Conservation (phyloP, 176 grass and related monocot genomes). For the Sorghum bicolor region DNA sequence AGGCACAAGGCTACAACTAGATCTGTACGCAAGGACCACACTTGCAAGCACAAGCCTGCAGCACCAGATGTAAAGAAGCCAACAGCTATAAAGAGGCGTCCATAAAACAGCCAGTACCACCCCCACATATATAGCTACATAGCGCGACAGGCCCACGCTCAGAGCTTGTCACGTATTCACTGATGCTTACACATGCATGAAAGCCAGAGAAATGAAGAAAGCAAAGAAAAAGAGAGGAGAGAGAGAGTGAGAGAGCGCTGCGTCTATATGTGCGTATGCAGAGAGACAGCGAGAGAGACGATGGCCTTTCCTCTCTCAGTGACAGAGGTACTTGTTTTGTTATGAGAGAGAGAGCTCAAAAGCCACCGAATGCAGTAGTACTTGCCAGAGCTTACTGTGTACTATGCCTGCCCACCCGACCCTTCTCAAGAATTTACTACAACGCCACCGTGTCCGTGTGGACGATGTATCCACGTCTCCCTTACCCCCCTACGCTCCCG, state of each 20-base stretch:
- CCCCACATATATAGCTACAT: conserved; percentile 67
- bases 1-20: conserved; percentile 47
- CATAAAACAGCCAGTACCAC: conserved; percentile 59
- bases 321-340: conserved; percentile 84
- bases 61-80: conserved; percentile 94
- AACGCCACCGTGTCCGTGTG: conserved; percentile 13
- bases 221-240: conserved; percentile 20
- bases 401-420: conserved; percentile 33
- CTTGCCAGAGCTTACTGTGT: conserved; percentile 57
- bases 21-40: conserved; percentile 75
- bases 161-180: conserved; percentile 92
- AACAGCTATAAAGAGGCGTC: conserved; percentile 90
- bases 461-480: conserved; percentile 26
- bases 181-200: conserved; percentile 91
- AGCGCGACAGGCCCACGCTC: conserved; percentile 58
- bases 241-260: conserved; percentile 18
- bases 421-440: conserved; percentile 55
- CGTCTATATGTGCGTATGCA: background rate
- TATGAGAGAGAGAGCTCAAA: conserved; percentile 83
- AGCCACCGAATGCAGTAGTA: conserved; percentile 53
- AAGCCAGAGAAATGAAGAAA: conserved; percentile 76
- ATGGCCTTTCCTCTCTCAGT: conserved; percentile 40
- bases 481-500: background rate
- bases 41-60: conserved; percentile 78
- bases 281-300: conserved; percentile 22